Conservation (phyloP, 2,329 filamentous ascomycete species). For the Mariannaea sp. region DNA sequence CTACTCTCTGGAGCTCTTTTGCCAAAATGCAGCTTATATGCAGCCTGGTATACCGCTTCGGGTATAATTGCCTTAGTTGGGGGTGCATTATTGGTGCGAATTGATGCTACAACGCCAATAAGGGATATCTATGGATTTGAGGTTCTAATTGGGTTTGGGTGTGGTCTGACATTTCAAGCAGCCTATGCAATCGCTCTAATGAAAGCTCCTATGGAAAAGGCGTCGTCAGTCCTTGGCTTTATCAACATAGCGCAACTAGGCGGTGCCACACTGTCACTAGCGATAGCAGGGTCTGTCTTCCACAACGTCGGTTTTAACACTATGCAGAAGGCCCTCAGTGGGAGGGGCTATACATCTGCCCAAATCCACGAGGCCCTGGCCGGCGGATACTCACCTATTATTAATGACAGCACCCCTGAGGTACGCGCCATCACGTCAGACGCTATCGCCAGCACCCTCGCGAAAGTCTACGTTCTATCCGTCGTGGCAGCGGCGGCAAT, state of each 20-base stretch:
- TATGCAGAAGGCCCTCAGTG: not conserved
- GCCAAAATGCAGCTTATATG: constrained; percentile 45
- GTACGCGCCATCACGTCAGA: too few species aligned
- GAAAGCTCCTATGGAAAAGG: constrained; percentile 28
- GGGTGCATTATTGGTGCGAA: constrained; percentile 30
- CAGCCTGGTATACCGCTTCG: constrained; percentile 39
- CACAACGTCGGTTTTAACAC: constrained; percentile 12
- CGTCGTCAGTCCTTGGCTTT: constrained; percentile 37
- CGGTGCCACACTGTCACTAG: constrained; percentile 1
- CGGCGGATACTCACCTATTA: not conserved
- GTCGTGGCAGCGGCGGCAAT: too few species aligned
- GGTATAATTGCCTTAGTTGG: constrained; percentile 35
- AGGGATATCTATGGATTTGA: constrained; percentile 40
- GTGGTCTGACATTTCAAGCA: constrained; percentile 40
- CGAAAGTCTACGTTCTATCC: too few species aligned
- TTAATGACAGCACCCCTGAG: too few species aligned
- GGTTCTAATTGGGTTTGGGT: constrained; percentile 39
- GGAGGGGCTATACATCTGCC: not conserved
- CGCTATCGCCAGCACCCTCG: too few species aligned
- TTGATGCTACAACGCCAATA: constrained; percentile 31
- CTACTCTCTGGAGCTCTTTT: constrained; percentile 46
- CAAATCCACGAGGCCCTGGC: not conserved
- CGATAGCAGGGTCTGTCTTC: constrained; percentile 7
- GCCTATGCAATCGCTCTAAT: constrained; percentile 36
- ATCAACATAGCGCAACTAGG: constrained; percentile 43